Evolutionary conservation across 2,329 filamentous ascomycete genomes (phyloP).

Genomic region (Cercospora brassicicola): DNA sequence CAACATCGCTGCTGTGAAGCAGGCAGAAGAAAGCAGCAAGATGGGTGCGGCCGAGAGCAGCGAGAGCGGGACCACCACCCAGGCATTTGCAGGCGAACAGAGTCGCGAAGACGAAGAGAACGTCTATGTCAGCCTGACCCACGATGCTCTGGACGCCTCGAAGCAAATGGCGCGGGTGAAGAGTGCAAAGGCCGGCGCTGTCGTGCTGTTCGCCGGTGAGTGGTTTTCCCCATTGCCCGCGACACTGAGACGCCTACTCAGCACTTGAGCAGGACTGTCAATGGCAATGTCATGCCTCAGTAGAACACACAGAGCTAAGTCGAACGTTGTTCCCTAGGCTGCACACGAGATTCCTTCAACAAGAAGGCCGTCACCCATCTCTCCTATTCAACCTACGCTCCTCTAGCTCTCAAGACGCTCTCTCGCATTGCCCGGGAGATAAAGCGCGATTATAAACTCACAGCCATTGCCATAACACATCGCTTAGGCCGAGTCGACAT

Average conservation of each 20-base stretch:
- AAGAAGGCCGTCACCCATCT: conserved; percentile 71
- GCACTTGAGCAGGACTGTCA: conserved; percentile 30
- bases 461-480: conserved; percentile 77
- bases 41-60: conserved; percentile 10
- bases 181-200: conserved; percentile 71
- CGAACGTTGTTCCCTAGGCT: conserved; percentile 27
- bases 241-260: not conserved
- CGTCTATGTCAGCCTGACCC: conserved; percentile 69
- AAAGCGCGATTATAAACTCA: conserved; percentile 61
- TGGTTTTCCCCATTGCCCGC: not conserved
- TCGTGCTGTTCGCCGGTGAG: conserved; percentile 72
- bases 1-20: conserved; percentile 1
- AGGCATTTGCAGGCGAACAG: conserved; percentile 33
- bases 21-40: not conserved
- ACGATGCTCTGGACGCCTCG: conserved; percentile 59
- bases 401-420: conserved; percentile 69
- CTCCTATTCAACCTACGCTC: conserved; percentile 71
- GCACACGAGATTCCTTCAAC: conserved; percentile 71
- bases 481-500: conserved; percentile 82
- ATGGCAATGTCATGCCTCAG: not conserved
- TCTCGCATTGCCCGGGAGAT: conserved; percentile 62
- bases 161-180: conserved; percentile 66
- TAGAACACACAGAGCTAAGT: conserved; percentile 3
- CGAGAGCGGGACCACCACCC: not conserved
- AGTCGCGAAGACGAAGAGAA: conserved; percentile 40